Evolutionary conservation across 225 moss, liverwort and hornwort species (phyloP).

Genomic region (Marchantia paleacea): DNA sequence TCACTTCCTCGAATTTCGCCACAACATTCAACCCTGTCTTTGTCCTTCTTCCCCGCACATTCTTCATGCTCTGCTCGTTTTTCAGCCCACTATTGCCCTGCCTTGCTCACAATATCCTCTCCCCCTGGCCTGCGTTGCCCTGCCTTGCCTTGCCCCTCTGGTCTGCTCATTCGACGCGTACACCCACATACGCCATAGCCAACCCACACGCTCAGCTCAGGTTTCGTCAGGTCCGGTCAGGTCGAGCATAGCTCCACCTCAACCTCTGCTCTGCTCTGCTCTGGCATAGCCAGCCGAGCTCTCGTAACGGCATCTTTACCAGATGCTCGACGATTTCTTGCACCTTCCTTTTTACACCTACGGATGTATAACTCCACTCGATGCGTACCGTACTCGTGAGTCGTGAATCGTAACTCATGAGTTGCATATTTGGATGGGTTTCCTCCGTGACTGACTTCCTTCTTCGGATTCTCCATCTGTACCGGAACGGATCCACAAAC

Average conservation of each 20-base stretch:
- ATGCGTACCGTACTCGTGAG: too few relatives aligned
- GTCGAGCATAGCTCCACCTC: not conserved
- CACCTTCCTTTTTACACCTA: not conserved
- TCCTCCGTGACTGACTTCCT: not conserved
- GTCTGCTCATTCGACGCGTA: not conserved
- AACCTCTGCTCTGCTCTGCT: not conserved
- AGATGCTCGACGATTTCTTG: not conserved
- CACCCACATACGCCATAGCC: not conserved
- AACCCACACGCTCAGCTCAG: not conserved
- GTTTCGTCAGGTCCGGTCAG: not conserved
- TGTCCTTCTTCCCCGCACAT: not conserved
- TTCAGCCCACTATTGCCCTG: not conserved
- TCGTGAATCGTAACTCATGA: not conserved
- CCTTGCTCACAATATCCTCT: too few relatives aligned
- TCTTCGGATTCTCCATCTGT: not conserved
- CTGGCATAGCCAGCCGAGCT: too few relatives aligned
- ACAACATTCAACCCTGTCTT: not conserved
- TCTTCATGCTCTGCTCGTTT: not conserved
- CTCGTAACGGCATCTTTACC: not conserved
- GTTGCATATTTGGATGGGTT: not conserved
- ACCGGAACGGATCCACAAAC: not conserved
- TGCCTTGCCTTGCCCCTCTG: not conserved
- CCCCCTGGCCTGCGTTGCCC: too few relatives aligned
- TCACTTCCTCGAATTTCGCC: not conserved
- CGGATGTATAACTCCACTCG: too few relatives aligned